Conservation (phyloP, 1,139 yeast genomes). For the Trichomonascaceae sp. region DNA sequence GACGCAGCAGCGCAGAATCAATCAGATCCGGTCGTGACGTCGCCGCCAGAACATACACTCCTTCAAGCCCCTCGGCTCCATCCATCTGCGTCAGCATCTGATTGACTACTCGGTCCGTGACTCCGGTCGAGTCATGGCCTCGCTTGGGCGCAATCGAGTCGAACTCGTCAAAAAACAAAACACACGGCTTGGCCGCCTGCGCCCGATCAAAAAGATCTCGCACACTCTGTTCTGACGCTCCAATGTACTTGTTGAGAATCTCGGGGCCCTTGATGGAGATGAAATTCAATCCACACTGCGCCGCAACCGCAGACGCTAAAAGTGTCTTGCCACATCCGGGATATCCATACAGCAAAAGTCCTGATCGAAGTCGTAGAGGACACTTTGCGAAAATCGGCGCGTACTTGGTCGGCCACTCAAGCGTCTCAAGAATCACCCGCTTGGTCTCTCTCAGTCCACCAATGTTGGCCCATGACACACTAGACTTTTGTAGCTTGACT, state of each 20-base stretch:
- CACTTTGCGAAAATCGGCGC: constrained; percentile 87
- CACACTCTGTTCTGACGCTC: constrained; percentile 93
- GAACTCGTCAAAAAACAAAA: constrained; percentile 88
- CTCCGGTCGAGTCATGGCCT: constrained; percentile 97
- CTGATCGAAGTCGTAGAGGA: constrained; percentile 79
- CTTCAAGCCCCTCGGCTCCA: constrained; percentile 97
- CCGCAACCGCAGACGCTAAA: constrained; percentile 86
- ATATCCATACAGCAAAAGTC: constrained; percentile 80
- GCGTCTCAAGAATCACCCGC: constrained; percentile 61
- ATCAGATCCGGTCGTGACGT: constrained; percentile 91
- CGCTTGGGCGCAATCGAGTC: constrained; percentile 97
- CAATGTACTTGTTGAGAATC: constrained; percentile 87
- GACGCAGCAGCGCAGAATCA: constrained; percentile 87
- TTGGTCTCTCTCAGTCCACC: constrained; percentile 82
- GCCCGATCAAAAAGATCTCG: constrained; percentile 91
- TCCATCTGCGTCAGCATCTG: constrained; percentile 98
- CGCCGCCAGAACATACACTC: constrained; percentile 93
- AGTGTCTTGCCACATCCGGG: constrained; percentile 98
- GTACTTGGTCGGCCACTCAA: constrained; percentile 95
- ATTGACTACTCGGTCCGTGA: constrained; percentile 93
- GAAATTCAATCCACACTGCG: constrained; percentile 87
- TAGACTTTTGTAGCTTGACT: constrained; percentile 68
- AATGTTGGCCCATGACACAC: constrained; percentile 72
- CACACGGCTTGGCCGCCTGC: constrained; percentile 87
- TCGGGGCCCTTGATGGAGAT: constrained; percentile 96